Conservation (phyloP, 2,329 filamentous ascomycete genomes). For the Alternaria tenuissima region DNA sequence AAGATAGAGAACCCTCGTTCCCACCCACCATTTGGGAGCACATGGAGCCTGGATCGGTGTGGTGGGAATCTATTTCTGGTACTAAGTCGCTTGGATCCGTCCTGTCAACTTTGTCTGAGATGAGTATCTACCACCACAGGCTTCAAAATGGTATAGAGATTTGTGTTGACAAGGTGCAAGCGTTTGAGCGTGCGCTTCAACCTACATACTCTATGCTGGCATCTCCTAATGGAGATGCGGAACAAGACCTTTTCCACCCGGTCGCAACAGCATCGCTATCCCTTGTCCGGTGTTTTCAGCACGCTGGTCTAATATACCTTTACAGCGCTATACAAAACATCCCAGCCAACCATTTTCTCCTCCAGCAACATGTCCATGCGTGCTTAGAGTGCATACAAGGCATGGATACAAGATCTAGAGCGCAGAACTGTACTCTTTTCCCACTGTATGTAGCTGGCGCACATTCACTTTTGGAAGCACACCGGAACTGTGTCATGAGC, state of each 20-base stretch:
- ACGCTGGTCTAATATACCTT: slow-evolving; percentile 24
- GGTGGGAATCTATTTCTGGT: slow-evolving; percentile 17
- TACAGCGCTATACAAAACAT: slow-evolving; percentile 24
- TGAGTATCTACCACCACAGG: slow-evolving; percentile 16
- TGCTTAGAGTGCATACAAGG: slow-evolving; percentile 23
- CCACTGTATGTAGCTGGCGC: slow-evolving; percentile 25
- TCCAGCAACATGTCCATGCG: slow-evolving; percentile 25
- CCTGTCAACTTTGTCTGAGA: slow-evolving; percentile 9
- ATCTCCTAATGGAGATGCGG: not conserved
- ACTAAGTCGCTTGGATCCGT: slow-evolving; percentile 13
- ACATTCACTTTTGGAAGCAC: slow-evolving; percentile 12
- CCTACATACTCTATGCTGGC: slow-evolving; percentile 7
- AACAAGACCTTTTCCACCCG: not conserved
- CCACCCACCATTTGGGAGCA: slow-evolving; percentile 16
- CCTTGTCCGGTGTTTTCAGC: slow-evolving; percentile 22
- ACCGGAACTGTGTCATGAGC: slow-evolving; percentile 8
- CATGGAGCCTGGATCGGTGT: slow-evolving; percentile 20
- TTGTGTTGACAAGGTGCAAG: slow-evolving; percentile 6
- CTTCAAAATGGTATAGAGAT: not conserved
- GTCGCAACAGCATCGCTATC: slow-evolving; percentile 8
- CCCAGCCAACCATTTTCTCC: slow-evolving; percentile 15
- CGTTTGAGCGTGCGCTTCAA: slow-evolving; percentile 12
- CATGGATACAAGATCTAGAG: slow-evolving; percentile 18
- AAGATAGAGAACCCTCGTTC: slow-evolving; percentile 18
- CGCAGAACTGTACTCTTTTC: slow-evolving; percentile 25